Evolutionary conservation across 1,284 basidiomycete species (phyloP), one percentile per base, ranked within the genome.

Genomic region (Ustilago sp.): DNA sequence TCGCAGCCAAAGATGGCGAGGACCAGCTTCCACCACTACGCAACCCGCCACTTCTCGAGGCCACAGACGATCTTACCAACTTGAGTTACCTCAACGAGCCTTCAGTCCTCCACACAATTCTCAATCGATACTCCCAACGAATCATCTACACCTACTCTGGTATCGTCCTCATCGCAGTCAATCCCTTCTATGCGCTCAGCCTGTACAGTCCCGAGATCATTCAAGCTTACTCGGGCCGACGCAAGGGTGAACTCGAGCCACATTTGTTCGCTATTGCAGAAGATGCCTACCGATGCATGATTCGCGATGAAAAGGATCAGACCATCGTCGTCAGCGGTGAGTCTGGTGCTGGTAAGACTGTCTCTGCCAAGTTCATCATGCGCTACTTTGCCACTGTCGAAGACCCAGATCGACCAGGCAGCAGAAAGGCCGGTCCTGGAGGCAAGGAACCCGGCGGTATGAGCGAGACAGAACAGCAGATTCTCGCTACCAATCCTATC

Each of bases 311-410:
- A 43, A 93, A 92, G 84, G 96, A 98, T 77, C 97, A 99, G 88
- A 99, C 97, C 6, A 98, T 99, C 85, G 98, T 99, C 77, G 97
- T 99, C 72, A 96, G 94, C 58, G 97, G 97, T 83, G 97, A 99
- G 88, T 96, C 94, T 89, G 97, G 97, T 88, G 97, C 97, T 58
- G 97, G 97, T 65, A 99, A 99, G 89, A 99, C 97, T 0, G 97
- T 99, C 87, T 98, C 95, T 50, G 94, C 97, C 61, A 99, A 99
- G 89, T 97, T 95, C 88, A 99, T 99, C 86, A 95, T 99, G 91
- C 92, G 97, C 69, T 99, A 99, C 88, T 93, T 99, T 84, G 97
- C 97, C 13, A 98, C 96, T 0, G 94, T 99, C 56, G 95, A 98
- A 80, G 94, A 95, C 61, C 94, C 79, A 87, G 90, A 87, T 83